Evolutionary conservation across 345 rosid species (phyloP).

Genomic region (Dovyalis caffra): DNA sequence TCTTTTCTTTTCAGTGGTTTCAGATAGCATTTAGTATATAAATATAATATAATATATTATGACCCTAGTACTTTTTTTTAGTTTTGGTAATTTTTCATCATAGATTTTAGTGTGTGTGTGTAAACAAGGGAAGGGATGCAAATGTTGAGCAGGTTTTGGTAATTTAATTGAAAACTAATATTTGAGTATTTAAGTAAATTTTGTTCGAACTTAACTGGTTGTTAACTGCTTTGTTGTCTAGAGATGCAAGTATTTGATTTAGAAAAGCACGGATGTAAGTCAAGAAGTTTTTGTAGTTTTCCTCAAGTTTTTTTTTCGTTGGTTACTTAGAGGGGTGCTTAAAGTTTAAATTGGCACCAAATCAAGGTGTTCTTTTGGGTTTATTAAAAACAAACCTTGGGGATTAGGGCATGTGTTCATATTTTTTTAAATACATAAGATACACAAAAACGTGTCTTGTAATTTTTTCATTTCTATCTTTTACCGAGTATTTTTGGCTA

Average conservation of each 20-base stretch:
- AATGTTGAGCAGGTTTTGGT: neutral
- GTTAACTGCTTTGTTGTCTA: neutral
- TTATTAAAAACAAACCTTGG: neutral
- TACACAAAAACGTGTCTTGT: neutral
- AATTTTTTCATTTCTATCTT: neutral
- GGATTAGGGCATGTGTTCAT: neutral
- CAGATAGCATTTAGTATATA: neutral
- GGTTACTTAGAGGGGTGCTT: neutral
- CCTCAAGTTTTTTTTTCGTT: neutral
- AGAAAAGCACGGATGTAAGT: too few species aligned
- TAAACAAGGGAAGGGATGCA: neutral
- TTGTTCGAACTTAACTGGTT: neutral
- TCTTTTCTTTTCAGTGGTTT: neutral
- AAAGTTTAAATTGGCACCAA: neutral
- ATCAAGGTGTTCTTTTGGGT: neutral
- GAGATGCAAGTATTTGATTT: too few species aligned
- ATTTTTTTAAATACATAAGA: neutral
- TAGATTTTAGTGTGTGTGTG: neutral
- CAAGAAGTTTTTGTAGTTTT: too few species aligned
- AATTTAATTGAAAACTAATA: neutral
- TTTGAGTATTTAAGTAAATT: neutral
- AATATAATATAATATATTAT: neutral
- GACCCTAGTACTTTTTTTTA: neutral
- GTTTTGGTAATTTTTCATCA: neutral
- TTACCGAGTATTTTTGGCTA: neutral